A percentile compares a stretch with the other conserved stretches of the same genome.
Conservation (phyloP, 129 eudicot species). For the Tanacetum coccineum region DNA sequence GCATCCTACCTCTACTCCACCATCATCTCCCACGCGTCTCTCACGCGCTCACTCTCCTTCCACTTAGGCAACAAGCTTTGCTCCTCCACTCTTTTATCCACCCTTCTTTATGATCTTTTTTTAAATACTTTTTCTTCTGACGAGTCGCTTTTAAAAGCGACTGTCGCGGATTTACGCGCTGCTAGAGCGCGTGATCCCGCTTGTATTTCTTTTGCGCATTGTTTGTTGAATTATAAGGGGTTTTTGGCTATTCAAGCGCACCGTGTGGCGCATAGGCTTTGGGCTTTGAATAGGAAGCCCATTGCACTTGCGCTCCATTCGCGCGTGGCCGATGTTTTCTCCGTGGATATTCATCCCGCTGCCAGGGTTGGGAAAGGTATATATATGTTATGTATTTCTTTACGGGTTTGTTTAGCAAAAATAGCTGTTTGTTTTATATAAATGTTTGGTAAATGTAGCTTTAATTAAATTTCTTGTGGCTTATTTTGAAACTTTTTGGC, state of each 20-base stretch:
- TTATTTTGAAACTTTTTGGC: no score
- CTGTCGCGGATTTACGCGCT: slow-evolving; percentile 60
- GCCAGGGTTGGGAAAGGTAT: slow-evolving; percentile 69
- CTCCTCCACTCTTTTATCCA: slow-evolving; percentile 52
- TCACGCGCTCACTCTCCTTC: slow-evolving; percentile 48
- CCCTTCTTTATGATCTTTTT: slow-evolving; percentile 49
- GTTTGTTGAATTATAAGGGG: slow-evolving; percentile 61
- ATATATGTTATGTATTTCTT: not conserved
- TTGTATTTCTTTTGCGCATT: slow-evolving; percentile 53
- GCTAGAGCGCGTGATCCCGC: slow-evolving; percentile 56
- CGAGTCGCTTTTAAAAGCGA: slow-evolving; percentile 27
- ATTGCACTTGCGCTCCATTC: slow-evolving; percentile 60
- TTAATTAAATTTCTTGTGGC: no score
- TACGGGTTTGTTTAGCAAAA: no score
- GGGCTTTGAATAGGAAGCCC: slow-evolving; percentile 50
- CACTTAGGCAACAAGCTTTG: slow-evolving; percentile 59
- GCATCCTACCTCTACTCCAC: slow-evolving; percentile 65
- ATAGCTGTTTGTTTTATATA: no score
- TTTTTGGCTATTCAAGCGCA: slow-evolving; percentile 60
- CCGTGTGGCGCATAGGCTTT: slow-evolving; percentile 50
- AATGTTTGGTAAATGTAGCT: no score
- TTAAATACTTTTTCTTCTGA: slow-evolving; percentile 43
- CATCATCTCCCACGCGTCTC: slow-evolving; percentile 55
- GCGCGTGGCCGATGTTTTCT: slow-evolving; percentile 54
- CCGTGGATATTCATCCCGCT: slow-evolving; percentile 65